Conservation (phyloP, 441 rosid species). For the Eutrema salsugineum region DNA sequence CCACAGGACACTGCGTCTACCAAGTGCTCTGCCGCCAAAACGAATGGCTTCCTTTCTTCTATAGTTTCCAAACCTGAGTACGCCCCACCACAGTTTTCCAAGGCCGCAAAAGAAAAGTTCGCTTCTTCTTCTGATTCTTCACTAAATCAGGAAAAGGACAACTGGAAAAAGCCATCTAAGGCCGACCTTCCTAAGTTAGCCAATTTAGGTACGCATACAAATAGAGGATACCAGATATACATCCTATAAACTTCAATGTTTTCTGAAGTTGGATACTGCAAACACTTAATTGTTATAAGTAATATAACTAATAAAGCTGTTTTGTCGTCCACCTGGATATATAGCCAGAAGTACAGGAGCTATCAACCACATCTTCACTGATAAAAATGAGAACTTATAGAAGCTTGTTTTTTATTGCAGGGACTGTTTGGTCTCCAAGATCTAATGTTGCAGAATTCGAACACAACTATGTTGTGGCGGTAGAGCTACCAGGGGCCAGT, state of each 20-base stretch:
- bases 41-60: conserved; percentile 20
- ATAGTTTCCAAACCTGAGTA: conserved; percentile 44
- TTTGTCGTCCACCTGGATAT: neutral
- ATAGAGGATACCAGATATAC: conserved; percentile 9
- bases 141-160: conserved; percentile 7
- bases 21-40: conserved; percentile 19
- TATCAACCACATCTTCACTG: neutral
- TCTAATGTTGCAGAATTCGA: conserved; percentile 58
- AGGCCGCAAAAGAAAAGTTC: conserved; percentile 36
- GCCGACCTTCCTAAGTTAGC: conserved; percentile 47
- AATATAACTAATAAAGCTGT: no score
- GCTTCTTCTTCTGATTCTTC: neutral
- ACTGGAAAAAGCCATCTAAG: neutral
- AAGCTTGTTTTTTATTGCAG: conserved; percentile 33
- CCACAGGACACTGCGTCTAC: conserved; percentile 14
- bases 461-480: conserved; percentile 43
- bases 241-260: neutral
- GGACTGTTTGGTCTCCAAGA: conserved; percentile 58
- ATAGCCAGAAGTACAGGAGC: neutral
- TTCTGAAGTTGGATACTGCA: neutral
- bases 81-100: conserved; percentile 38
- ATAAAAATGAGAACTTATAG: neutral
- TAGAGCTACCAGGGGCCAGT: conserved; percentile 79
- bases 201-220: conserved; percentile 30
- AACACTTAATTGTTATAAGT: neutral